phyloP scores from a whole-genome alignment of 352 stramenopile genomes.

The Blastocystis sp. region DNA sequence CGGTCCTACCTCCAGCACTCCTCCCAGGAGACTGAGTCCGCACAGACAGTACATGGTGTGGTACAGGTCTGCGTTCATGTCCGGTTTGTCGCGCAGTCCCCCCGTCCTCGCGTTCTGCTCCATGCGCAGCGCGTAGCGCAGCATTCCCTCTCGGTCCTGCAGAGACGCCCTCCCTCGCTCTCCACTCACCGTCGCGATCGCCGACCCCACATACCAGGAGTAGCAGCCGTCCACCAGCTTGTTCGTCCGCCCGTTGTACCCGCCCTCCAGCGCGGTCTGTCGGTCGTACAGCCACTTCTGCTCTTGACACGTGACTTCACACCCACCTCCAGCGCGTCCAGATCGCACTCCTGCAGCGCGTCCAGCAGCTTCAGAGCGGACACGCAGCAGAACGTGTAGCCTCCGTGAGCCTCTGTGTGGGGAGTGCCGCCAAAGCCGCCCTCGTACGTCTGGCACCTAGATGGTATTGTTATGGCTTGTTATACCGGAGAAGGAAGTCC shows the following conservation, averaged over 20 bases:
- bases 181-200: conserved; percentile 73
- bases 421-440: conserved; percentile 81
- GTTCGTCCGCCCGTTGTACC: conserved; percentile 89
- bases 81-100: conserved; percentile 67
- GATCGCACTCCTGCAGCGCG: conserved; percentile 65
- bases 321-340: conserved; percentile 68
- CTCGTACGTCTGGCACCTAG: conserved; percentile 90
- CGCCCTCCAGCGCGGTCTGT: conserved; percentile 67
- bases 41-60: conserved; percentile 97
- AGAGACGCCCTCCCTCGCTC: conserved; percentile 66
- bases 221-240: conserved; percentile 99
- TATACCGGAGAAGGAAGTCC: conserved; percentile 64
- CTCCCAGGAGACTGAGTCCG: conserved; percentile 73
- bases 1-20: not conserved
- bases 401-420: conserved; percentile 89
- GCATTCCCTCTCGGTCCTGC: conserved; percentile 72
- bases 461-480: conserved; percentile 64
- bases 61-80: conserved; percentile 88
- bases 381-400: conserved; percentile 92
- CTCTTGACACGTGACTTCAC: not conserved
- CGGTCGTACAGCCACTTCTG: conserved; percentile 53
- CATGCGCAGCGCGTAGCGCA: conserved; percentile 71
- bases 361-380: conserved; percentile 84
- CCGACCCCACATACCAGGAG: conserved; percentile 93
- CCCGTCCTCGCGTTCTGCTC: conserved; percentile 65